Evolutionary conservation across 176 grass and related monocot genomes (phyloP), one percentile per base, ranked within the genome.

Genomic region (Avena atlantica): DNA sequence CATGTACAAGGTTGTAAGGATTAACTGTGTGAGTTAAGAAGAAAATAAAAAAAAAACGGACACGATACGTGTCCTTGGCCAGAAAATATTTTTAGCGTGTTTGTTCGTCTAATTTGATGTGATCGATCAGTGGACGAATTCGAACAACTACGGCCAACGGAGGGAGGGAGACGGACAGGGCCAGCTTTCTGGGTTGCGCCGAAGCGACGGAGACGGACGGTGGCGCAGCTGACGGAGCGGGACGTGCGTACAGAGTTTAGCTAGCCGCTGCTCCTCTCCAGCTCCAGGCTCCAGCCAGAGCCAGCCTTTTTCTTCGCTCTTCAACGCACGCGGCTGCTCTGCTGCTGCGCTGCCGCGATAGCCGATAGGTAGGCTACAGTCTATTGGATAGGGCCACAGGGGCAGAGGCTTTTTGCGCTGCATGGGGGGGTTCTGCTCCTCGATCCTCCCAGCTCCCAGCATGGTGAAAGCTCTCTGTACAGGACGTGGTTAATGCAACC

Each of bases 241-340:
- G 70, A 49, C 70, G 70, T 73, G 42, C 70, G 20, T 73, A 14
- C 70, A 49, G 70, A 73, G 4, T 45, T 24, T 73, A 29, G 27
- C 27, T 42, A 42, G 40, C 40, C 1, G 27, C 67, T 40, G 14
- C 65, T 37, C 65, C 31, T 37, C 31, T 17, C 31, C 24, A 34
- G 31, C 31, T 34, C 31, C 31, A 34, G 31, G 31, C 31, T 31
- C 31, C 31, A 31, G 27, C 27, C 27, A 29, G 27, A 29, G 27
- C 27, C 27, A 29, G 1, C 50, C 12, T 52, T 4, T 13, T 14
- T 52, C 50, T 11, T 52, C 50, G 12, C 13, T 53, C 52, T 55
- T 59, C 56, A 59, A 59, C 56, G 56, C 56, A 59, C 16, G 67
- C 67, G 14, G 67, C 16, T 10, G 6, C 21, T 21, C 16, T 10